Percentiles rank a stretch among this genome's conserved stretches.
These are phyloP conservation scores for Colletotrichum aenigma DNA, from an alignment of 2,329 filamentous ascomycete genomes.

Conservation along the genomic window DNA sequence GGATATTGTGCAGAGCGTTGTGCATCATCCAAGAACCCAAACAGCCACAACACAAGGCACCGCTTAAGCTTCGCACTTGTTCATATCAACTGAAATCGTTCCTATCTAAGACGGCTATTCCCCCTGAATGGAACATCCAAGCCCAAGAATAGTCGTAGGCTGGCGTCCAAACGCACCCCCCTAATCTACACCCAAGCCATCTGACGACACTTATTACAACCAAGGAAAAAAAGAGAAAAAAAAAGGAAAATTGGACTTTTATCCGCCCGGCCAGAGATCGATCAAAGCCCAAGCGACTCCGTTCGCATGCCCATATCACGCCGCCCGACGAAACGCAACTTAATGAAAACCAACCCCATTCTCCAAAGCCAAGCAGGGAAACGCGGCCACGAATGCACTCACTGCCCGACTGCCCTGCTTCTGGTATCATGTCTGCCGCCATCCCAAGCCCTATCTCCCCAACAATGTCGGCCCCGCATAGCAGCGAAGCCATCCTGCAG, in stretches of 20 bases:
- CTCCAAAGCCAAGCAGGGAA: constrained; percentile 16
- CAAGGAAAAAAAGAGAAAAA: neutral
- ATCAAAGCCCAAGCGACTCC: constrained; percentile 7
- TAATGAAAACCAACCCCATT: constrained; percentile 2
- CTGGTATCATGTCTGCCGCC: neutral
- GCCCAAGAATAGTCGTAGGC: neutral
- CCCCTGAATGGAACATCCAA: neutral
- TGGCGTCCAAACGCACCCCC: neutral
- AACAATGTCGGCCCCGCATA: neutral
- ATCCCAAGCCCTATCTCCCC: neutral
- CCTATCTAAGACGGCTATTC: neutral
- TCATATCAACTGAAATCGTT: neutral
- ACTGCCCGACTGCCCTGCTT: neutral
- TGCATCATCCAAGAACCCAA: neutral
- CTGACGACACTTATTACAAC: neutral
- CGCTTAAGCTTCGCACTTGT: neutral
- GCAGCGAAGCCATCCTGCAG: neutral
- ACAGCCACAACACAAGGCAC: neutral
- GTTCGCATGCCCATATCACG: constrained; percentile 12
- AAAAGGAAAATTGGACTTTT: constrained; percentile 2
- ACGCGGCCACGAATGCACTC: constrained; percentile 14
- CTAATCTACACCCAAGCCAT: neutral
- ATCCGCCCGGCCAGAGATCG: neutral
- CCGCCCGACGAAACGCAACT: constrained; percentile 1
- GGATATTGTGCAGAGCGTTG: neutral